Evolutionary conservation across 331 rosid species (phyloP), one percentile per base, ranked within the genome.

Genomic region (Erythrophleum ivorense): DNA sequence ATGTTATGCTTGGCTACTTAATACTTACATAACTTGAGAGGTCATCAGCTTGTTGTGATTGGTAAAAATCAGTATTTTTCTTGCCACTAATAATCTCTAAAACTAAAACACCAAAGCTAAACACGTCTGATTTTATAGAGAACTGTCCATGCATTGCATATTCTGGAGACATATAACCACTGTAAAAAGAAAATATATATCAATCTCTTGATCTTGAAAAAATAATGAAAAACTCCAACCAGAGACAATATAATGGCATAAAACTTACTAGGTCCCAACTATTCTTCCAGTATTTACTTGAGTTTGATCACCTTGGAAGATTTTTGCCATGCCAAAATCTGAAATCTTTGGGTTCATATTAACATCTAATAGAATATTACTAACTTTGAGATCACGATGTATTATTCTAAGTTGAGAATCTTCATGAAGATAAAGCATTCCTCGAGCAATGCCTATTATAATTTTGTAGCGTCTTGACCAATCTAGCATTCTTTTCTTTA

Each of bases 91-190:
- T 50, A 6, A 87, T 87, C 81, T 89, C 88, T 10, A 89, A 69
- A 29, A 89, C 7, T 5, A 89, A 45, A n/a, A 89, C 77, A 0
- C 91, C 91, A 0, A 85, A 89, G 5, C 91, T 89, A 43, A 63
- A 83, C 0, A 89, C 76, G 31, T 87, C 91, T 0, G 80, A 83
- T 19, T 89, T 89, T 2, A 77, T 34, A 2, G 92, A 89, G 49
- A 85, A 83, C 2, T 76, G 71, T 3, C 89, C 89, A 0, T 66
- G 73, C 71, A 69, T 64, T 19, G 77, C 90, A 38, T 87, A 86
- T 8, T 89, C 90, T 0, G 87, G 92, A 78, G 89, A 73, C 89
- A 87, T 85, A 10, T 87, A 89, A 5, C 92, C 90, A 76, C 90
- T 89, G 1, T 9, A 84, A 41, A 40, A 0, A 72, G 24, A 7